Base-by-base conservation (phyloP, 1,284 basidiomycete genomes). In the Moesziomyces parantarcticus region DNA sequence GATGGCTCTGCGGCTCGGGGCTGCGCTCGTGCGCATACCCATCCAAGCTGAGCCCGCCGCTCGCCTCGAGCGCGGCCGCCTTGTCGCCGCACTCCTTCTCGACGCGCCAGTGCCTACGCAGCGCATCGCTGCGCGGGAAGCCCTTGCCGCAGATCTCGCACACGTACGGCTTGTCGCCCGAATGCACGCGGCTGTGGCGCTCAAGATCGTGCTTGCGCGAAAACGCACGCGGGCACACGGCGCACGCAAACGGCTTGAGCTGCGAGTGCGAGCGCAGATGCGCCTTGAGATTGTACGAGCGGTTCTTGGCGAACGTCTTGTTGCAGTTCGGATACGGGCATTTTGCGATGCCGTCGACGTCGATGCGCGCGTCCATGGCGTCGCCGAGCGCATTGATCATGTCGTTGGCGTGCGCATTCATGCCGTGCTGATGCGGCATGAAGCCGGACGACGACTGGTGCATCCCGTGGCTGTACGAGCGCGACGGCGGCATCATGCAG, bases 151-250 rank as follows among this genome's bases (percentile, higher is more conserved):
- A 83, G 40, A 75, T 76, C 29, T 79, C 70, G 61, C 82, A 83
- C 2, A 83, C 64, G 52, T 83, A 83, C 18, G 82, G 82, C 58
- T 80, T 80, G 59, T 83, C 82, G 40, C 82, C 82, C 18, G 79
- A 80, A 46, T 82, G 81, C 2, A 82, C 80, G 10, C 81, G 73
- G 20, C 80, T 77, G 55, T 83, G 81, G 22, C 81, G 58, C 63
- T 82, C 81, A 39, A 83, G 59, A 54, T 83, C 81, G 62, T 83
- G 81, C 56, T 81, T 83, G 26, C 81, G 70, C 39, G 74, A 75
- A 49, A 83, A 83, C 11, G 81, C 78, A 14, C 79, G 65, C 11
- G 80, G 76, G 46, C 81, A 83, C 41, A 75, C 72, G n/a, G 68
- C 34, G 60, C 81, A 83, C 13, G 73, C 68, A 56, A 82, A 83